These are phyloP conservation scores for Microsporum canis DNA, from an alignment of 2,329 filamentous ascomycete species.

Conservation along the genomic window DNA sequence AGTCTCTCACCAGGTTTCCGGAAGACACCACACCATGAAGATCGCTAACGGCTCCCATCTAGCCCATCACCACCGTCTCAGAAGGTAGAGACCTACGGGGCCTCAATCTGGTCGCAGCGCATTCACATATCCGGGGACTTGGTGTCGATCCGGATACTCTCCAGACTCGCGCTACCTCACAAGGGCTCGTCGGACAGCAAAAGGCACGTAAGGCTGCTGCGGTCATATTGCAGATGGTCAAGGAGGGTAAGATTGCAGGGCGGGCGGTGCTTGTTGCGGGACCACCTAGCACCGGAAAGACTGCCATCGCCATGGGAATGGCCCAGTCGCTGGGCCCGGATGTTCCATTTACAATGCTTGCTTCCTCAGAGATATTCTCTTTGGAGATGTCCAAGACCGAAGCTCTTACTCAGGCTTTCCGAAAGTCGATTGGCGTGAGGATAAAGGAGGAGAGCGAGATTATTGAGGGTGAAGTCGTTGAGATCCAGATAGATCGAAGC, in stretches of 20 bases:
- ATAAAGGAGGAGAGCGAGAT: constrained; percentile 99
- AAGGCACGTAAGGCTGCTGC: constrained; percentile 94
- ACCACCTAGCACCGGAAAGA: constrained; percentile 94
- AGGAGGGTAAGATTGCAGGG: constrained; percentile 95
- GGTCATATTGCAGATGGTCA: constrained; percentile 96
- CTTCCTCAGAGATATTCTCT: constrained; percentile 94
- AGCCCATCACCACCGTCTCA: constrained; percentile 70
- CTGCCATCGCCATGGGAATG: constrained; percentile 98
- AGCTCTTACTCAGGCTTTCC: constrained; percentile 94
- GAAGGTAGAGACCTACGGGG: constrained; percentile 93
- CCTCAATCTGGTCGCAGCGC: constrained; percentile 92
- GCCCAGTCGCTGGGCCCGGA: constrained; percentile 87
- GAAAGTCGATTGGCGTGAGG: constrained; percentile 92
- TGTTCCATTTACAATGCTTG: constrained; percentile 91
- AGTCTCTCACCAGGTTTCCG: constrained; percentile 14
- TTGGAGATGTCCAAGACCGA: constrained; percentile 99
- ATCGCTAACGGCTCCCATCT: neutral
- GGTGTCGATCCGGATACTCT: constrained; percentile 87
- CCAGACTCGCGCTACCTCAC: constrained; percentile 71
- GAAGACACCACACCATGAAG: neutral
- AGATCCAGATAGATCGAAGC: constrained; percentile 95
- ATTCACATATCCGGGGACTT: constrained; percentile 93
- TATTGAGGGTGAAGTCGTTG: constrained; percentile 96
- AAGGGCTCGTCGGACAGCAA: constrained; percentile 90
- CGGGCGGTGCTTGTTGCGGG: constrained; percentile 90